Evolutionary conservation across 2,329 filamentous ascomycete genomes (phyloP).

Genomic region (Mycocentrospora acerina): DNA sequence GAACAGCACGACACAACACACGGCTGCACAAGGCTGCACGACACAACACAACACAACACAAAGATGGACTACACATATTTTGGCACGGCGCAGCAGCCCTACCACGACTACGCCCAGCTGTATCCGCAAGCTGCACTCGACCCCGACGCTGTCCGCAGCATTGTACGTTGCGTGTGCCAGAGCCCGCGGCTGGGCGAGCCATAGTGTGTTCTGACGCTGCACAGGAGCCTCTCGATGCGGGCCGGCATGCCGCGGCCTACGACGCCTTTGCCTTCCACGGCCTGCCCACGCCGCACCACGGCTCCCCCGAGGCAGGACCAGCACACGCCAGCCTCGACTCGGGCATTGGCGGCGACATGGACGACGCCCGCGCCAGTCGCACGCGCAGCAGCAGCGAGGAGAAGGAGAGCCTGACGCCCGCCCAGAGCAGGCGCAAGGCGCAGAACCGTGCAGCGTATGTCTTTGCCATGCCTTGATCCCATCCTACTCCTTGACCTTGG

Average conservation of each 20-base stretch:
- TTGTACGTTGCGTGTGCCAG: conserved; percentile 38
- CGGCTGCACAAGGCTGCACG: too few species aligned
- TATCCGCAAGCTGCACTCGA: conserved; percentile 37
- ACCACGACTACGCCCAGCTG: conserved; percentile 45
- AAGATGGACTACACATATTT: conserved; percentile 62
- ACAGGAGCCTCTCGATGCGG: conserved; percentile 49
- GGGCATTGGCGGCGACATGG: conserved; percentile 44
- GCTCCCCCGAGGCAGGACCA: conserved; percentile 33
- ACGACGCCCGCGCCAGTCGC: conserved; percentile 33
- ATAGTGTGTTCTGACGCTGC: conserved; percentile 25
- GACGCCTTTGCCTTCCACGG: conserved; percentile 34
- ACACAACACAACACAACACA: conserved; percentile 1
- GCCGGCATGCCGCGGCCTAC: conserved; percentile 28
- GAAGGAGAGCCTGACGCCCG: conserved; percentile 50
- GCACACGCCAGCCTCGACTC: conserved; percentile 46
- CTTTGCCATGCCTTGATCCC: background rate
- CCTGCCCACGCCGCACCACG: conserved; percentile 30
- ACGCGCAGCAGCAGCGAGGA: conserved; percentile 50
- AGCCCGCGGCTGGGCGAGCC: conserved; percentile 41
- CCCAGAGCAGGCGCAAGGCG: conserved; percentile 62
- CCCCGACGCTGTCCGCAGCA: conserved; percentile 40
- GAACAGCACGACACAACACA: too few species aligned
- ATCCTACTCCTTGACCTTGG: conserved; percentile 6
- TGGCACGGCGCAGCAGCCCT: conserved; percentile 47
- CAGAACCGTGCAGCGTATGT: conserved; percentile 73